These are phyloP conservation scores for Pholiota adiposa DNA, from an alignment of 1,284 basidiomycete genomes.

Conservation along the genomic window DNA sequence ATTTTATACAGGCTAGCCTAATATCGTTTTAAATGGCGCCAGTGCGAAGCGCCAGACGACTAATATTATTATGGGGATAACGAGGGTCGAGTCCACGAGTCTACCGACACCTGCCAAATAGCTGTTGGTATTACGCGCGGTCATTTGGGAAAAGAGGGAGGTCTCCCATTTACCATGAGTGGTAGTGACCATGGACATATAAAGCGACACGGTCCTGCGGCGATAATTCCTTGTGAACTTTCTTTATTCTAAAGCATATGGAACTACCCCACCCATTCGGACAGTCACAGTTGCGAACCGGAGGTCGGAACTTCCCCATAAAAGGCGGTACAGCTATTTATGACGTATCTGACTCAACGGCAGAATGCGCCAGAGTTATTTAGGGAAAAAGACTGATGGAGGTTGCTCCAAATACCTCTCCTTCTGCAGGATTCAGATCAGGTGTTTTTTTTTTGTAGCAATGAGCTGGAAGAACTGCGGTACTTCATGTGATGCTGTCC, in stretches of 20 bases:
- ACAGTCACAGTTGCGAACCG: neutral
- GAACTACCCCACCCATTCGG: neutral
- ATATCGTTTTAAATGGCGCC: too few species aligned
- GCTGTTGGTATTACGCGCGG: too few species aligned
- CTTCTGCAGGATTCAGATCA: neutral
- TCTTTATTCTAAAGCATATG: neutral
- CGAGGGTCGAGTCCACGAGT: too few species aligned
- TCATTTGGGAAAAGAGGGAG: too few species aligned
- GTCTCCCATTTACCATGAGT: too few species aligned
- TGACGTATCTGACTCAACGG: neutral
- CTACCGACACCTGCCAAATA: too few species aligned
- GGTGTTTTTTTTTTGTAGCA: neutral
- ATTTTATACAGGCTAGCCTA: too few species aligned
- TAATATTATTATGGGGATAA: too few species aligned
- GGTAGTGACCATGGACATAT: too few species aligned
- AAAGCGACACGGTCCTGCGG: too few species aligned
- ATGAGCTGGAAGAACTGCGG: neutral
- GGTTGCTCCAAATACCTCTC: neutral
- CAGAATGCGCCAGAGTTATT: neutral
- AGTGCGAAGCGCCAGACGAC: too few species aligned
- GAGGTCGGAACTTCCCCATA: neutral
- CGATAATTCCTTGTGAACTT: neutral
- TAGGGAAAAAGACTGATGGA: neutral
- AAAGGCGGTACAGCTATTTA: neutral
- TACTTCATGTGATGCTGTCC: conserved; percentile 1